phyloP scores from a whole-genome alignment of 1,284 basidiomycete genomes.

The Prillingera fragicola region DNA sequence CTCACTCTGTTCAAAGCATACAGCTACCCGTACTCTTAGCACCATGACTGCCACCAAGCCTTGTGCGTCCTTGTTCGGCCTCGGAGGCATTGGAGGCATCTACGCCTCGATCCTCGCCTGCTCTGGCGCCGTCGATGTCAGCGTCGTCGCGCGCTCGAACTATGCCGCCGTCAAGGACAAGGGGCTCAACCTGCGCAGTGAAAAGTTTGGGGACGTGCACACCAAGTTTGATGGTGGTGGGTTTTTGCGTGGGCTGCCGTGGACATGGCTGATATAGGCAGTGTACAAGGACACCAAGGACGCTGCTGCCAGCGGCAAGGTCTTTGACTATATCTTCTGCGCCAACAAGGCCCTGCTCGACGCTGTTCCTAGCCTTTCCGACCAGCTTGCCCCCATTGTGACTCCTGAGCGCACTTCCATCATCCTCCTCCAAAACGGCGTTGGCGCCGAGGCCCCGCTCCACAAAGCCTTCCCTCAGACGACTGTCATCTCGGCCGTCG shows the following conservation, averaged over 20 bases:
- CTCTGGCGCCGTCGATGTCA: slow-evolving; percentile 45
- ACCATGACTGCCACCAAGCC: slow-evolving; percentile 17
- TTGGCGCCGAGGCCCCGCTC: slow-evolving; percentile 51
- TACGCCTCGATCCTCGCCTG: slow-evolving; percentile 49
- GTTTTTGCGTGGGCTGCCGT: background rate
- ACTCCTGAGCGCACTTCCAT: slow-evolving; percentile 41
- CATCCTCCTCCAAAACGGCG: slow-evolving; percentile 53
- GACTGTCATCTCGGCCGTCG: slow-evolving; percentile 51
- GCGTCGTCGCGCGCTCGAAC: slow-evolving; percentile 51
- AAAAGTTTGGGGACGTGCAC: slow-evolving; percentile 39
- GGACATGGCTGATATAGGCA: slow-evolving; percentile 6
- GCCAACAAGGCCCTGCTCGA: slow-evolving; percentile 48
- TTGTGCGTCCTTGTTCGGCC: slow-evolving; percentile 46
- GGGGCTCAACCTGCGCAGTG: slow-evolving; percentile 39
- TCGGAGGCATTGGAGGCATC: slow-evolving; percentile 50
- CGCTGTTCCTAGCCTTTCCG: slow-evolving; percentile 39
- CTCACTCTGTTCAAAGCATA: too few relatives aligned
- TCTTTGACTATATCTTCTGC: slow-evolving; percentile 44
- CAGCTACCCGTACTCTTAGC: background rate
- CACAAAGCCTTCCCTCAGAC: slow-evolving; percentile 46
- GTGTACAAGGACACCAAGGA: slow-evolving; percentile 41
- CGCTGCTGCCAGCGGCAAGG: slow-evolving; percentile 34
- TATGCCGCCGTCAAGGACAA: slow-evolving; percentile 45
- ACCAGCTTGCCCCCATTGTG: slow-evolving; percentile 40
- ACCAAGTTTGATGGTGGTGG: slow-evolving; percentile 43